These are phyloP conservation scores for Ascochyta rabiei DNA, from an alignment of 2,329 filamentous ascomycete species.

Conservation along the genomic window DNA sequence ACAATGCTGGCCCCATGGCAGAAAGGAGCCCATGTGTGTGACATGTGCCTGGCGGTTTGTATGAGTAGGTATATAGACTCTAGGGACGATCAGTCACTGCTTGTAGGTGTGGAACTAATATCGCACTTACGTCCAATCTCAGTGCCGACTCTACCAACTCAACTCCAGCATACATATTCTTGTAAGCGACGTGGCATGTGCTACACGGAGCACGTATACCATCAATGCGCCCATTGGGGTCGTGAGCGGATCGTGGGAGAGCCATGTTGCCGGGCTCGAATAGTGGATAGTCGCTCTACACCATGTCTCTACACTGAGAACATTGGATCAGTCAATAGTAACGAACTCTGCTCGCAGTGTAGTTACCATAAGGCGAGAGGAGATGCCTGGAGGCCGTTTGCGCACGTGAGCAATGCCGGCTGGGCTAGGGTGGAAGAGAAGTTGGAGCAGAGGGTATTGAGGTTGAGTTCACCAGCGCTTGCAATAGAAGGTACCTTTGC, in stretches of 20 bases:
- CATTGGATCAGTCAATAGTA: constrained; percentile 33
- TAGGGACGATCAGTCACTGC: constrained; percentile 5
- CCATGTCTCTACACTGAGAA: constrained; percentile 33
- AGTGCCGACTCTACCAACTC: background rate
- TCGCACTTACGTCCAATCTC: background rate
- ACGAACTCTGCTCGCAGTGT: constrained; percentile 27
- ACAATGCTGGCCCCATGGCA: background rate
- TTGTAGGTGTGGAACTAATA: background rate
- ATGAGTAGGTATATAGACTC: background rate
- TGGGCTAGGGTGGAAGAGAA: constrained; percentile 28
- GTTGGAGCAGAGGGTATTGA: constrained; percentile 11
- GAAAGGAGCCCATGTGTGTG: background rate
- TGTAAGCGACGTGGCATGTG: constrained; percentile 31
- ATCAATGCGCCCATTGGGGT: constrained; percentile 42
- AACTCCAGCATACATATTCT: background rate
- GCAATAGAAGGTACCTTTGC: background rate
- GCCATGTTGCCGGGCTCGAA: constrained; percentile 39
- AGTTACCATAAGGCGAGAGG: constrained; percentile 20
- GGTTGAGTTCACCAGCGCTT: background rate
- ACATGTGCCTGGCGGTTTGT: constrained; percentile 1
- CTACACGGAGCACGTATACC: constrained; percentile 40
- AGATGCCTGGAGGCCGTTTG: constrained; percentile 27
- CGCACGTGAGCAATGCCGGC: constrained; percentile 23
- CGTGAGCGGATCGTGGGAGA: constrained; percentile 32
- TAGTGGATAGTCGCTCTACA: constrained; percentile 24